phyloP scores from a whole-genome alignment of 176 grass and related monocot genomes.

The Phragmites australis region DNA sequence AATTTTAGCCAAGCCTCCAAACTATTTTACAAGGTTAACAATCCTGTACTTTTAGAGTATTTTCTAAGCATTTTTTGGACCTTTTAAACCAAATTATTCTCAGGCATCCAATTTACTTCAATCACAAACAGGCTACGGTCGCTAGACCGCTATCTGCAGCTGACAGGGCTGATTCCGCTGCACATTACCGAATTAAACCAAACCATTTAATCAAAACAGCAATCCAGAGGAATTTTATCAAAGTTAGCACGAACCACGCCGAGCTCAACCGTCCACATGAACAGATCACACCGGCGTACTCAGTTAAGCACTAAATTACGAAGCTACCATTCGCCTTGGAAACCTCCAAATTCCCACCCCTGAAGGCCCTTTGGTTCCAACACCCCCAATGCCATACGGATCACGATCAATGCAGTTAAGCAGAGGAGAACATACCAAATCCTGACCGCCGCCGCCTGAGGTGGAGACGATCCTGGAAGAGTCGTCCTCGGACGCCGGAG shows the following conservation, averaged over 20 bases:
- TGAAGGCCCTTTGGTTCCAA: constrained; percentile 11
- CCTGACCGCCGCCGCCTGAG: constrained; percentile 52
- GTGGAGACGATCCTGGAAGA: constrained; percentile 75
- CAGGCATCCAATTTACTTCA: neutral
- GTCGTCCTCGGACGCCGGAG: constrained; percentile 60
- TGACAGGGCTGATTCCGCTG: neutral
- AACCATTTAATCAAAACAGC: neutral
- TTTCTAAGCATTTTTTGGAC: neutral
- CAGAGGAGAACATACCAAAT: constrained; percentile 50
- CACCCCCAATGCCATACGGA: neutral
- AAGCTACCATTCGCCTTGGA: neutral
- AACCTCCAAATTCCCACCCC: neutral
- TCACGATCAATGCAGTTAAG: constrained; percentile 31
- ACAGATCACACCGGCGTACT: neutral
- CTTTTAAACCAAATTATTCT: neutral
- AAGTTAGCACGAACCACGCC: neutral
- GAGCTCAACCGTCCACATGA: neutral
- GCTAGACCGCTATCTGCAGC: neutral
- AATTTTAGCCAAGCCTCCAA: neutral
- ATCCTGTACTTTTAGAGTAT: neutral
- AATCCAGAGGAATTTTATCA: neutral
- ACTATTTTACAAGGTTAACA: neutral
- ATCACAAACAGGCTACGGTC: neutral
- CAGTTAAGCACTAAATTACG: neutral
- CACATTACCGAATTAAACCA: neutral